Conservation (phyloP, 768 basidiomycete genomes). For the Calocera viscosa region DNA sequence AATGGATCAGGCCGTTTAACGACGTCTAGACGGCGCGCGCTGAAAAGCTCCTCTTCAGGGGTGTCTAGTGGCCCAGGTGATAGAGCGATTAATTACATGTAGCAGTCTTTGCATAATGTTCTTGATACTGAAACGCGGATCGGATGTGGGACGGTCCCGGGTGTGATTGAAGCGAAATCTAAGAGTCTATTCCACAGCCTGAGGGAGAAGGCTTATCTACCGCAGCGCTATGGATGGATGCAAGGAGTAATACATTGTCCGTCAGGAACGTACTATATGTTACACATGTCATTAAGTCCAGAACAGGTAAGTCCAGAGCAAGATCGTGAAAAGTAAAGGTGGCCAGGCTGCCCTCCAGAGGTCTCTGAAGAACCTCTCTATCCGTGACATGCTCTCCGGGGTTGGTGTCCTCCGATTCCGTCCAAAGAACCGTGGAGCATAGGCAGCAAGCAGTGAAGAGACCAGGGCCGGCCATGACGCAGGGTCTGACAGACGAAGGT, state of each 20-base stretch:
- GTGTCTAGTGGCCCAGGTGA: no score
- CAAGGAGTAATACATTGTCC: slow-evolving; percentile 5
- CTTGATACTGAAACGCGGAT: no score
- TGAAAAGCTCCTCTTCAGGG: no score
- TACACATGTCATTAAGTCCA: slow-evolving; percentile 11
- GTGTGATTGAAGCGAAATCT: no score
- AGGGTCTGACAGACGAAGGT: neutral
- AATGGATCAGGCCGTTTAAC: neutral
- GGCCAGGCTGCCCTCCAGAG: slow-evolving; percentile 13
- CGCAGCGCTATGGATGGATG: neutral
- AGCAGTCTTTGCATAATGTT: no score
- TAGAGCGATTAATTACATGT: no score
- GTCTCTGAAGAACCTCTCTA: slow-evolving; percentile 12
- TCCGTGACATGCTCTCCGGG: slow-evolving; percentile 1
- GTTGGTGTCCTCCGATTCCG: neutral
- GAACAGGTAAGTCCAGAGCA: slow-evolving; percentile 12
- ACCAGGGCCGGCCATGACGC: neutral
- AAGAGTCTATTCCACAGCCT: no score
- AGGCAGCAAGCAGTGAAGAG: neutral
- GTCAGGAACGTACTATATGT: neutral
- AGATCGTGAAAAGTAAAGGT: slow-evolving; percentile 10
- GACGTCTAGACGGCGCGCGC: neutral
- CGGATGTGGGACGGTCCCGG: no score
- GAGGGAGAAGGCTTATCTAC: neutral
- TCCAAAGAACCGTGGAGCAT: neutral